These are phyloP conservation scores for Inga laurina DNA, from an alignment of 306 rosid genomes.

Conservation along the genomic window DNA sequence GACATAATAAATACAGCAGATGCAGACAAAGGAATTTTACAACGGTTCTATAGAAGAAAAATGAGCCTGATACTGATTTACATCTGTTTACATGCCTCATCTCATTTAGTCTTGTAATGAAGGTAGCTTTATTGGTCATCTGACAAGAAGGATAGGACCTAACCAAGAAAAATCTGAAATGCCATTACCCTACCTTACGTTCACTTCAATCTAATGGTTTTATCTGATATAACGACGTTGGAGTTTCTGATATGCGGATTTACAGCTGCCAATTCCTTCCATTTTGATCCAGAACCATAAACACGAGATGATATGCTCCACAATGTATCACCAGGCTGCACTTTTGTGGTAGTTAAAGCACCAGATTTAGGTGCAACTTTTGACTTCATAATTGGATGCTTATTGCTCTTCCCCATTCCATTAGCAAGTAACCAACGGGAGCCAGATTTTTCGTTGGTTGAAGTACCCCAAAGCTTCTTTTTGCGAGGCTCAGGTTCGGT, in stretches of 20 bases:
- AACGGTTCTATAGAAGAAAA: constrained; percentile 20
- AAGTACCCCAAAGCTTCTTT: constrained; percentile 66
- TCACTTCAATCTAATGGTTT: constrained; percentile 55
- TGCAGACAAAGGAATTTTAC: not conserved
- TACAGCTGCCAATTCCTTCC: constrained; percentile 65
- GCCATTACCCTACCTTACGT: not conserved
- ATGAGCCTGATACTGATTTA: constrained; percentile 4
- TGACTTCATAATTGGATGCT: constrained; percentile 62
- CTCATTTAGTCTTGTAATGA: not conserved
- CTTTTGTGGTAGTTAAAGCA: constrained; percentile 48
- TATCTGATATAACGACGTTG: constrained; percentile 57
- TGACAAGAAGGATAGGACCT: constrained; percentile 12
- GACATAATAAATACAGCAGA: not conserved
- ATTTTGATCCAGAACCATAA: constrained; percentile 60
- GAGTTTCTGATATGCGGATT: constrained; percentile 78
- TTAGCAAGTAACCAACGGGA: constrained; percentile 94
- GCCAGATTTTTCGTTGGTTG: constrained; percentile 67
- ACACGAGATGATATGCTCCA: constrained; percentile 86
- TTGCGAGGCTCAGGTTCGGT: constrained; percentile 38
- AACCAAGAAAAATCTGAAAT: constrained; percentile 5
- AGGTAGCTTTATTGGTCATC: not conserved
- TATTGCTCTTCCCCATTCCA: constrained; percentile 80
- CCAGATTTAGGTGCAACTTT: constrained; percentile 50
- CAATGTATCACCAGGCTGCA: constrained; percentile 68
- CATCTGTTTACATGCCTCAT: not conserved